These are phyloP conservation scores for Kregervanrija delftensis DNA, from an alignment of 805 yeast genomes.

Conservation along the genomic window DNA sequence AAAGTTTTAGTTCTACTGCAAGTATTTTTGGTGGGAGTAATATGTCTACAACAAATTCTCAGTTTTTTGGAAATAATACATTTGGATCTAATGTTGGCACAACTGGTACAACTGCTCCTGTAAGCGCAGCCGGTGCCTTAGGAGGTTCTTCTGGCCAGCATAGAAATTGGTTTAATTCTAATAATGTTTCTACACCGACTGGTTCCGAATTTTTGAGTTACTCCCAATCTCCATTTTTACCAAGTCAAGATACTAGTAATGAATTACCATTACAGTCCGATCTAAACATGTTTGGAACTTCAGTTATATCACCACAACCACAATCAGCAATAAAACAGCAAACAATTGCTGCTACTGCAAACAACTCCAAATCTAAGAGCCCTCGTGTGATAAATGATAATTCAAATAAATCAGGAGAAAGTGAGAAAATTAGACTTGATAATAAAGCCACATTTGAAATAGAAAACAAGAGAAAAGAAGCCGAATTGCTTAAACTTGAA, in stretches of 20 bases:
- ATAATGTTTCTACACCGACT: neutral
- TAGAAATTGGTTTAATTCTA: too few relatives aligned
- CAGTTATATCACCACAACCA: neutral
- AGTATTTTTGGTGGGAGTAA: slow-evolving; percentile 12
- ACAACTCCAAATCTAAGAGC: too few relatives aligned
- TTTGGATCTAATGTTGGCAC: too few relatives aligned
- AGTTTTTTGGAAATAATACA: neutral
- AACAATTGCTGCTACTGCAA: too few relatives aligned
- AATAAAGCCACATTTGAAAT: neutral
- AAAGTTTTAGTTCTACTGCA: slow-evolving; percentile 11
- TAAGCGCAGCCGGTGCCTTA: neutral
- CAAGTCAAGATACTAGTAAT: too few relatives aligned
- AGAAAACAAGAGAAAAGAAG: slow-evolving; percentile 5
- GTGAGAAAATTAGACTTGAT: neutral
- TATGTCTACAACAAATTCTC: neutral
- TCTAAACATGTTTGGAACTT: too few relatives aligned
- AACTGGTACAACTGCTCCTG: neutral
- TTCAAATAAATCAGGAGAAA: slow-evolving; percentile 3
- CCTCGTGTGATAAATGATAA: neutral
- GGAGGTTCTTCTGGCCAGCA: too few relatives aligned
- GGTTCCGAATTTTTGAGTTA: slow-evolving; percentile 6
- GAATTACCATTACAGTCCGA: too few relatives aligned
- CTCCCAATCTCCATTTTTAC: too few relatives aligned
- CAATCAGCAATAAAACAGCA: neutral
- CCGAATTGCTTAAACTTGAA: slow-evolving; percentile 1